Percentiles rank a stretch among this genome's conserved stretches.
phyloP scores from a whole-genome alignment of 2,329 filamentous ascomycete genomes.

The Beauveria pseudobassiana region DNA sequence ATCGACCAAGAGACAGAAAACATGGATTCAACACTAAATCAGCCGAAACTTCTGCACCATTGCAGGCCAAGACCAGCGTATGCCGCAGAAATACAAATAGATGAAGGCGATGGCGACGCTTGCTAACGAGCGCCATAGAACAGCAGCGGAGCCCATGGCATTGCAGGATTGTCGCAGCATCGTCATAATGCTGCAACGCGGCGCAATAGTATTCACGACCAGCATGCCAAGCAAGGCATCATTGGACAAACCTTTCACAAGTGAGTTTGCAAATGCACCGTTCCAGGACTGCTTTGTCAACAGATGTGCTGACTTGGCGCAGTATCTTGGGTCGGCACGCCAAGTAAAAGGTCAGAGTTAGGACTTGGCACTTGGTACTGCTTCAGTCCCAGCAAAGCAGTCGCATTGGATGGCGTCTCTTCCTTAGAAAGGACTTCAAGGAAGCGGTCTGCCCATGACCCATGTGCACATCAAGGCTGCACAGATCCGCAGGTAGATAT shows the following conservation, averaged over 20 bases:
- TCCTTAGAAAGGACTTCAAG: no score
- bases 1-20: not conserved
- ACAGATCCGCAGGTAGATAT: no score
- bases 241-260: not conserved
- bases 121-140: not conserved
- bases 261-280: not conserved
- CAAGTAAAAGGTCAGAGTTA: not conserved
- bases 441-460: no score
- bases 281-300: not conserved
- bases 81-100: accelerated
- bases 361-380: no score
- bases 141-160: not conserved
- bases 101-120: no score
- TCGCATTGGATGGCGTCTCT: no score
- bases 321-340: slow-evolving; percentile 1
- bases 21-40: not conserved
- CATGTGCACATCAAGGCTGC: no score
- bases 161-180: not conserved
- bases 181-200: not conserved
- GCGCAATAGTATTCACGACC: not conserved
- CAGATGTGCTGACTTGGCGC: not conserved
- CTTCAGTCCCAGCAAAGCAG: no score
- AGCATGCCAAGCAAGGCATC: not conserved
- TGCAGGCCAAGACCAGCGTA: not conserved
- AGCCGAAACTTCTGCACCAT: not conserved